Conservation (phyloP, 768 basidiomycete genomes). For the Lentinula sp. region DNA sequence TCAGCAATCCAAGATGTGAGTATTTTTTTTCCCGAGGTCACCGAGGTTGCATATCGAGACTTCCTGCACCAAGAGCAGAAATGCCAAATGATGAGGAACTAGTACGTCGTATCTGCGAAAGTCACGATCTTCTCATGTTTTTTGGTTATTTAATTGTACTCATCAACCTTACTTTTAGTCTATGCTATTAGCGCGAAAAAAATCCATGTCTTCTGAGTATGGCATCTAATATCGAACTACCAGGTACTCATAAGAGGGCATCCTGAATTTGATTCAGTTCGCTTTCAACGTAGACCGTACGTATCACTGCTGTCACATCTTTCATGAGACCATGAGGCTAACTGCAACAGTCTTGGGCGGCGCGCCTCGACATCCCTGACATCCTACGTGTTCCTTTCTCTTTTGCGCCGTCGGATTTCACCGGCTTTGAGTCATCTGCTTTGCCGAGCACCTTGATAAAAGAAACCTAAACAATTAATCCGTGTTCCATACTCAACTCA, state of each 20-base stretch:
- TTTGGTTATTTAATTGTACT: neutral
- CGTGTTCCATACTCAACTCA: no score
- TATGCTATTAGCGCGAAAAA: neutral
- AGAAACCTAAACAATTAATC: no score
- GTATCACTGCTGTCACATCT: neutral
- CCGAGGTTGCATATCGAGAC: neutral
- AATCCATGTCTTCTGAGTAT: neutral
- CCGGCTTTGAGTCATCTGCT: no score
- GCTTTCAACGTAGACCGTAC: neutral
- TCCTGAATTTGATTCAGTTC: neutral
- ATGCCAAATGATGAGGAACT: neutral
- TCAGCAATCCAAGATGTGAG: neutral
- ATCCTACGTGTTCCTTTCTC: neutral
- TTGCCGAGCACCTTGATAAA: no score
- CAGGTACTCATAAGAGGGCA: neutral
- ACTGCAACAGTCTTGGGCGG: no score
- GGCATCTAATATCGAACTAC: neutral
- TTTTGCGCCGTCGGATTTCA: no score
- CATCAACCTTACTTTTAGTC: neutral
- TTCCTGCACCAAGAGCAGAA: neutral
- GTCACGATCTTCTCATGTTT: neutral
- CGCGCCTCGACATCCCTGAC: neutral
- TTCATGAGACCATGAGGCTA: no score
- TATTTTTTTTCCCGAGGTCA: neutral
- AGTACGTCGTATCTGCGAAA: neutral